Evolutionary conservation across 2,329 filamentous ascomycete genomes (phyloP), one percentile per base, ranked within the genome.

Genomic region (Cladophialophora immunda): DNA sequence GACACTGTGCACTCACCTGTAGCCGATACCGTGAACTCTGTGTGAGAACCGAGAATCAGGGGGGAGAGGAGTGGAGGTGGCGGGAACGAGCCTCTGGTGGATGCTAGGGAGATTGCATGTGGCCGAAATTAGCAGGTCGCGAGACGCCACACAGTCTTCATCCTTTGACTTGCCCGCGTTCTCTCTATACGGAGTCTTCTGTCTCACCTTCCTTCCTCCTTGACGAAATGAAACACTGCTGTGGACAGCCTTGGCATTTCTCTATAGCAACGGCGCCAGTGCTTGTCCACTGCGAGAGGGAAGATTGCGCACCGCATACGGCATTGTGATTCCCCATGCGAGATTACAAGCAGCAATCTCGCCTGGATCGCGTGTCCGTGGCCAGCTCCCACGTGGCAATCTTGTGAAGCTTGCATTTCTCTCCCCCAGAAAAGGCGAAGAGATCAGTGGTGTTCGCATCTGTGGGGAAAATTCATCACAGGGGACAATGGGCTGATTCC

Each of bases 91-190:
- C 4, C 9, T 11, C 8, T 25, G 45, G 45, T 50, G 45, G 45
- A 3, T 25, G 13, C 15, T 4, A 22, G 50, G 60, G 60, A 63
- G 54, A 56, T 55, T 63, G 60, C 3, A 25, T 47, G 60, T 32
- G 55, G 34, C 45, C 17, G 47, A 54, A 61, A 32, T 54, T 54
- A 54, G 50, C 30, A 53, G 3, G 19, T 17, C 2, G n/a, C 17
- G 9, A 61, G 4, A 34, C 47, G 30, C 17, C 45, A 61, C 58
- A 15, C 45, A 29, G 47, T 47, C 58, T n/a, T 25, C 27, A 25
- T n/a, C n/a, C n/a, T n/a, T 53, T 52, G 58, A 41, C 47, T n/a
- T 53, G 19, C 29, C 13, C 56, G 36, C 22, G 5, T 30, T 30
- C 55, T 11, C 19, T 32, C 54, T 36, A 15, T 38, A 38, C 34